Evolutionary conservation across 176 grass and related monocot species (phyloP), one percentile per base, ranked within the genome.

Genomic region (Dendrocalamus sinicus): DNA sequence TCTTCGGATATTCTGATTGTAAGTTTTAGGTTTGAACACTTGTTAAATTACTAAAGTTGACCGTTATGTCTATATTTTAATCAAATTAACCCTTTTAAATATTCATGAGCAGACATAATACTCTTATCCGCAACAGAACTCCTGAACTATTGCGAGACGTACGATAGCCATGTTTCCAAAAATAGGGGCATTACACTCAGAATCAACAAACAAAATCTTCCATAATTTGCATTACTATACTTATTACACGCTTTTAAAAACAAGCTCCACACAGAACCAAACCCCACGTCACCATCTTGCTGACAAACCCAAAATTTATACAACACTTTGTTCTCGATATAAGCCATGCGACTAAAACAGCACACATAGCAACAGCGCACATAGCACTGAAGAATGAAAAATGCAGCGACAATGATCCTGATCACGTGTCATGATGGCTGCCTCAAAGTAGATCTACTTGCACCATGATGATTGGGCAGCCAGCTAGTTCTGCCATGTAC

Each of bases 261-360:
- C 59, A 82, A 75, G 23, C 30, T 59, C 61, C 78, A 48, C 19
- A 68, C 71, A 81, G 82, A 83, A 78, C 40, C 52, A 80, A 84
- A 12, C 85, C 35, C 75, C 62, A 70, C 1, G 44, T 40, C 48
- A 3, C 52, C 63, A 45, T 75, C 70, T 74, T 73, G 74, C 61
- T 75, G 76, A 62, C 68, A 83, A 88, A 76, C 80, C 77, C 76
- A 87, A 88, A 84, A 91, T 47, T 80, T 91, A 76, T 76, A 88
- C 85, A 81, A 64, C 81, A 91, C 43, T 69, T 75, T 62, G 24
- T 82, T 83, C 69, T 79, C 75, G 52, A 69, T 75, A 91, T 91
- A 74, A 88, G 84, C 68, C 40, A 88, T 69, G 71, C 20, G 78
- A 47, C 47, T 28, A 10, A 81, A 79, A 72, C 48, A 28, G 26